A percentile compares a stretch with the other conserved stretches of the same genome.
phyloP scores from a whole-genome alignment of 2,329 filamentous ascomycete species.

The Fusarium ramigenum region DNA sequence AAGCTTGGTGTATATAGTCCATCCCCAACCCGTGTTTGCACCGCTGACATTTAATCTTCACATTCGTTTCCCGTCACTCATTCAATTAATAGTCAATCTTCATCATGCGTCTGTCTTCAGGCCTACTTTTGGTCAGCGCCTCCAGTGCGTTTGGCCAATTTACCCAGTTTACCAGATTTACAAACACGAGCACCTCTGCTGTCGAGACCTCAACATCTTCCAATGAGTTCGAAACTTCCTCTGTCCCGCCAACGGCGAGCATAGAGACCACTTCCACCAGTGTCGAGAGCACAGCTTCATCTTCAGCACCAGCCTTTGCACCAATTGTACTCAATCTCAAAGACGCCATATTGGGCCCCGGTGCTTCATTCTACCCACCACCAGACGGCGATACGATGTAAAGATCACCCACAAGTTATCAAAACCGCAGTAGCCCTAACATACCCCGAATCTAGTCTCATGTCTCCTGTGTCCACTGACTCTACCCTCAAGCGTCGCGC shows the following conservation, averaged over 20 bases:
- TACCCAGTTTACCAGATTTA: neutral
- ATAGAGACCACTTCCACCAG: neutral
- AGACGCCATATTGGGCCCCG: neutral
- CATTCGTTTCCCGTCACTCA: neutral
- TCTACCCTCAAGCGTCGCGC: neutral
- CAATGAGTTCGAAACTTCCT: neutral
- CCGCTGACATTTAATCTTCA: neutral
- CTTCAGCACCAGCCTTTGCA: neutral
- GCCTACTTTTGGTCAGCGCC: neutral
- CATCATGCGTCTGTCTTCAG: neutral
- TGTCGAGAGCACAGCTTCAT: neutral
- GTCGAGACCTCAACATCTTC: neutral
- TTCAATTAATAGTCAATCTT: neutral
- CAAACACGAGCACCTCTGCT: neutral
- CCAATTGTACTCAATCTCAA: neutral
- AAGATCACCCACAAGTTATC: neutral
- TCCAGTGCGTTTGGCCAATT: neutral
- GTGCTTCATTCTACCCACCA: neutral
- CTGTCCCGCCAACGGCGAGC: neutral
- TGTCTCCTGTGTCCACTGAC: neutral
- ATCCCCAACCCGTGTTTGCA: neutral
- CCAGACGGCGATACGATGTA: neutral
- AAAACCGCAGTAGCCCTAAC: neutral
- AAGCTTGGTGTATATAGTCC: neutral
- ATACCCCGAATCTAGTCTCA: neutral